Evolutionary conservation across 176 grass and related monocot genomes (phyloP), one percentile per base, ranked within the genome.

Genomic region (Paspalum vaginatum): DNA sequence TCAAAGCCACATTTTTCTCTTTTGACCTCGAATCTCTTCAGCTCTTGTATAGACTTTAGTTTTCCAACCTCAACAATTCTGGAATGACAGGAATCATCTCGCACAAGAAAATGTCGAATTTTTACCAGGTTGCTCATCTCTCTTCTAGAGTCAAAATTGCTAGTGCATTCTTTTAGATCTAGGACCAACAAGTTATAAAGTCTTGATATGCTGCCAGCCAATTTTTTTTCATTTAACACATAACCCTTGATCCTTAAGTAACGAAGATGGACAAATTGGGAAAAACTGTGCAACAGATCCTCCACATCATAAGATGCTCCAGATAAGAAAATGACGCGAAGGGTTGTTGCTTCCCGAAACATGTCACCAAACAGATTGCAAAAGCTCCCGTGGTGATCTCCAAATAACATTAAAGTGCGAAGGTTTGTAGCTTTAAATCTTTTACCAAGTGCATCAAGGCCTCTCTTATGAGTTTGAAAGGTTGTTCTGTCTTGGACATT

Each of bases 171-270:
- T 21, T 44, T 11, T 45, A 68, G 39, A 68, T 68, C 65, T 10
- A 68, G 14, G 16, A 79, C 59, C 44, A 62, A 16, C 64, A 79
- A 38, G 42, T 79, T 40, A 79, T 79, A 79, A 48, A 67, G 15
- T 63, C 41, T 18, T 53, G 60, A 68, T 40, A 50, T 13, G 40
- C 0, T 59, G 10, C 1, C 17, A 24, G 26, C 0, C 40, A 60
- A 5, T 45, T 7, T 65, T 50, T 0, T n/a, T 41, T 2, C 9
- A 60, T 26, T 22, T 12, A 25, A 25, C 16, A 14, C 6, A n/a
- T 46, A 2, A 66, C 58, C 42, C 20, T 39, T 50, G 5, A 79
- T 39, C 26, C 58, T 3, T 20, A 80, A 20, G 44, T 69, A 80
- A 10, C 62, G 62, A 80, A 80, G 77, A 69, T 66, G 77, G 42